Evolutionary conservation across 306 rosid species (phyloP).

Genomic region (Rubus idaeus): DNA sequence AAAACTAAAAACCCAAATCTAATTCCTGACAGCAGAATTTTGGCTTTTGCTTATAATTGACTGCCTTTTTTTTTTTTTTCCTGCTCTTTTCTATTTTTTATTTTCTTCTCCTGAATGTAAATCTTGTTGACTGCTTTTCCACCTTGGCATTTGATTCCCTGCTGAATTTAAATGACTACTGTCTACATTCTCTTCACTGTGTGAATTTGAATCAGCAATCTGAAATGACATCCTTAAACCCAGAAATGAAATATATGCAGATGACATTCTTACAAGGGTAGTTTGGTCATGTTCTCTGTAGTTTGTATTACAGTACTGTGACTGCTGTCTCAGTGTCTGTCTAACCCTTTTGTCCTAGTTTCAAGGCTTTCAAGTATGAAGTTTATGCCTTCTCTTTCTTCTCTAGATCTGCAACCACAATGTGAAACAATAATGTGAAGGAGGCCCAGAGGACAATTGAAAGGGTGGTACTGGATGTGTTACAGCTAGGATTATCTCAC

Average conservation of each 20-base stretch:
- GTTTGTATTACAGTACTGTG: conserved; percentile 1
- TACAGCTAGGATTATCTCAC: conserved; percentile 42
- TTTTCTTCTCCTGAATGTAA: conserved; percentile 13
- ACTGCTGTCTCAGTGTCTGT: conserved; percentile 13
- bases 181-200: conserved; percentile 29
- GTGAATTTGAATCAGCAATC: conserved; percentile 15
- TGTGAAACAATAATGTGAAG: conserved; percentile 28
- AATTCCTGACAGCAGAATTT: conserved; percentile 54
- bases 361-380: conserved; percentile 37
- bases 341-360: conserved; percentile 49
- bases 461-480: conserved; percentile 26
- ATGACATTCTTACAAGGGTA: conserved; percentile 24
- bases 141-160: conserved; percentile 34
- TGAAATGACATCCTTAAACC: conserved; percentile 18
- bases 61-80: conserved; percentile 55
- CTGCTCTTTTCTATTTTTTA: neutral
- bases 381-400: conserved; percentile 23
- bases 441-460: conserved; percentile 16
- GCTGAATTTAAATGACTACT: conserved; percentile 20
- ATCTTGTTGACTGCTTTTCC: conserved; percentile 19
- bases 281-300: conserved; percentile 30
- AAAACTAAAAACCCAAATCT: conserved; percentile 44
- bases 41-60: conserved; percentile 62
- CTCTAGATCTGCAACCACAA: conserved; percentile 21
- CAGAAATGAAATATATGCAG: conserved; percentile 6